These are phyloP conservation scores for Hypoxylon rubiginosum DNA, from an alignment of 2,329 filamentous ascomycete species.

Conservation along the genomic window DNA sequence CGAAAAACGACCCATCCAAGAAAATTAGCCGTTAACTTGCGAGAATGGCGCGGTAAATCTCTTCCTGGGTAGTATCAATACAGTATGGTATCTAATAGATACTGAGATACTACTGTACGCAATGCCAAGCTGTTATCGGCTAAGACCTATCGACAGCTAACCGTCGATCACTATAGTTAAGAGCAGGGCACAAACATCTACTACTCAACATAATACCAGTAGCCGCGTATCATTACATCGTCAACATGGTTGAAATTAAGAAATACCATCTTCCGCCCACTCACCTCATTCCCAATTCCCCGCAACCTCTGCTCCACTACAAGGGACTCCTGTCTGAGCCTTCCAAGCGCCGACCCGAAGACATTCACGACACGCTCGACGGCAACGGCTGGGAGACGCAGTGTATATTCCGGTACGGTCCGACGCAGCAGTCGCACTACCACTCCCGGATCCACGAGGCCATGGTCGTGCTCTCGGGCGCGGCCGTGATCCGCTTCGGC, in stretches of 20 bases:
- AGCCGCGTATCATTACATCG: neutral
- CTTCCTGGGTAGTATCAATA: no score
- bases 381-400: conserved; percentile 62
- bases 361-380: conserved; percentile 57
- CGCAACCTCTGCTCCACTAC: conserved; percentile 67
- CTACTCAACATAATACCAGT: neutral
- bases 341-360: conserved; percentile 26
- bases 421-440: conserved; percentile 68
- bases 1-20: no score
- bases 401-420: conserved; percentile 66
- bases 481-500: conserved; percentile 66
- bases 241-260: conserved; percentile 50
- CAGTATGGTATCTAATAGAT: no score
- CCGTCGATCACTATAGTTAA: no score
- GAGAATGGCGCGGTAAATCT: no score
- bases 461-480: conserved; percentile 66
- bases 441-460: conserved; percentile 69
- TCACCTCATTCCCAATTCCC: conserved; percentile 64
- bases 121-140: no score
- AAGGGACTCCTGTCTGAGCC: conserved; percentile 55
- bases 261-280: conserved; percentile 59
- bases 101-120: no score
- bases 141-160: no score
- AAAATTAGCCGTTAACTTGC: no score
- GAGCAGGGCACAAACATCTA: neutral